Evolutionary conservation across 306 rosid species (phyloP).

Genomic region (Parietaria judaica): DNA sequence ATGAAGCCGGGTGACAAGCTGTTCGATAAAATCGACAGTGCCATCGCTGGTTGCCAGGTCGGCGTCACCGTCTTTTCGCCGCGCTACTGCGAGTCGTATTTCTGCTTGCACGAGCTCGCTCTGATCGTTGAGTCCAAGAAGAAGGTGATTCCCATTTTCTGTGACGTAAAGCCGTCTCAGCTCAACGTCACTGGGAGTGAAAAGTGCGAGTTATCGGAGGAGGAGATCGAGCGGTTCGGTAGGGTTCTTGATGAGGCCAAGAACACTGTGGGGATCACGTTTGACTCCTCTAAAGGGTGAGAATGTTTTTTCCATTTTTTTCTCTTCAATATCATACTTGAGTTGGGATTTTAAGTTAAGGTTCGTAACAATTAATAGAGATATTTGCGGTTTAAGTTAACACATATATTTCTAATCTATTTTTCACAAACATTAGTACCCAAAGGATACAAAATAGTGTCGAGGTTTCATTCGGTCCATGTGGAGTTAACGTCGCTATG

Average conservation of each 20-base stretch:
- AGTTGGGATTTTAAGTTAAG: not conserved
- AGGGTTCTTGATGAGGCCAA: conserved; percentile 69
- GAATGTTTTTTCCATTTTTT: not conserved
- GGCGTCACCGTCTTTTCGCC: conserved; percentile 81
- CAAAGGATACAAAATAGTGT: too few species aligned
- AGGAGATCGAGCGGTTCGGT: conserved; percentile 35
- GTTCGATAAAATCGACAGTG: conserved; percentile 64
- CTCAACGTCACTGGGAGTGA: conserved; percentile 25
- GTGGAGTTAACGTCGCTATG: too few species aligned
- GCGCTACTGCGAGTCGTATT: conserved; percentile 61
- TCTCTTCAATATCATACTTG: not conserved
- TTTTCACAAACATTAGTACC: too few species aligned
- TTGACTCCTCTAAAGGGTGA: conserved; percentile 67
- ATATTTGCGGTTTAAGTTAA: too few species aligned
- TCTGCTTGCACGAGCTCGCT: conserved; percentile 81
- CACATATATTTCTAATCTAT: too few species aligned
- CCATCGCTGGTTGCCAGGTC: conserved; percentile 45
- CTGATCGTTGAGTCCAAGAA: conserved; percentile 53
- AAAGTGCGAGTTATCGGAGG: conserved; percentile 18
- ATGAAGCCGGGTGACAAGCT: conserved; percentile 91
- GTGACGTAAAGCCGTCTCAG: conserved; percentile 74
- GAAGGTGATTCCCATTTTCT: conserved; percentile 76
- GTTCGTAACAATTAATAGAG: too few species aligned
- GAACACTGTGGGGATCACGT: conserved; percentile 52
- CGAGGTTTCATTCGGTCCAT: too few species aligned